Percentiles rank a stretch among this genome's conserved stretches.
These are phyloP conservation scores for Didymellaceae sp. DNA, from an alignment of 2,329 filamentous ascomycete genomes.

Conservation along the genomic window DNA sequence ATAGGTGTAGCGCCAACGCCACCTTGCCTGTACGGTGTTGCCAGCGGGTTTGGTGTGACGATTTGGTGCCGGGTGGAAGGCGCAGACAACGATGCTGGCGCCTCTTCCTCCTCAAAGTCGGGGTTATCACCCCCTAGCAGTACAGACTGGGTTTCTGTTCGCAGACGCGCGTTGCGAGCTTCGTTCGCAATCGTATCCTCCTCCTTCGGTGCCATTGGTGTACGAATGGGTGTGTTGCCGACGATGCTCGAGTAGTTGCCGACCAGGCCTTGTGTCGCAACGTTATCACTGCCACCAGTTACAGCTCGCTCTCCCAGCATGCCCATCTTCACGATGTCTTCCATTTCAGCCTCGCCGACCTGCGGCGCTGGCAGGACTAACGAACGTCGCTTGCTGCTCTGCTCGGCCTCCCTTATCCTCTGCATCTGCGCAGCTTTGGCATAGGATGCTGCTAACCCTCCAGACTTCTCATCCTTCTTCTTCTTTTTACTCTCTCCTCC, in stretches of 20 bases:
- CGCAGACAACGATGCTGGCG: slow-evolving; percentile 87
- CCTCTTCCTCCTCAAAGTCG: slow-evolving; percentile 78
- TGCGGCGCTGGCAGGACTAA: slow-evolving; percentile 88
- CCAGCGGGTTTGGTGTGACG: slow-evolving; percentile 94
- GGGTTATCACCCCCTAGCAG: slow-evolving; percentile 94
- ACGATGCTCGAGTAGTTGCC: slow-evolving; percentile 86
- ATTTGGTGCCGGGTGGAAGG: slow-evolving; percentile 80
- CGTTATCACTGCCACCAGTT: slow-evolving; percentile 80
- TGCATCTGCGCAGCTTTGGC: slow-evolving; percentile 94
- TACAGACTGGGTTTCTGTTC: slow-evolving; percentile 93
- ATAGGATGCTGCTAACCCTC: slow-evolving; percentile 82
- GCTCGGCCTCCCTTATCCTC: slow-evolving; percentile 92
- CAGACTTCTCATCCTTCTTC: slow-evolving; percentile 82
- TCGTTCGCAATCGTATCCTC: slow-evolving; percentile 97
- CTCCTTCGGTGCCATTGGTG: slow-evolving; percentile 86
- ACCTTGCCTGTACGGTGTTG: slow-evolving; percentile 78
- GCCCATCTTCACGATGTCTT: slow-evolving; percentile 99
- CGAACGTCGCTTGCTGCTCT: slow-evolving; percentile 87
- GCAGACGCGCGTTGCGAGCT: slow-evolving; percentile 87
- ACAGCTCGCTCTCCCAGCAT: slow-evolving; percentile 89
- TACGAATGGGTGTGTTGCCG: slow-evolving; percentile 84
- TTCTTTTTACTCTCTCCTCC: slow-evolving; percentile 78
- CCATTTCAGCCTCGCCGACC: slow-evolving; percentile 88
- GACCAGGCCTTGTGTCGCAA: slow-evolving; percentile 82
- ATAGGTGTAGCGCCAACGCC: slow-evolving; percentile 72